phyloP scores from a whole-genome alignment of 2,329 filamentous ascomycete genomes.

The Hypoxylon sp. region DNA sequence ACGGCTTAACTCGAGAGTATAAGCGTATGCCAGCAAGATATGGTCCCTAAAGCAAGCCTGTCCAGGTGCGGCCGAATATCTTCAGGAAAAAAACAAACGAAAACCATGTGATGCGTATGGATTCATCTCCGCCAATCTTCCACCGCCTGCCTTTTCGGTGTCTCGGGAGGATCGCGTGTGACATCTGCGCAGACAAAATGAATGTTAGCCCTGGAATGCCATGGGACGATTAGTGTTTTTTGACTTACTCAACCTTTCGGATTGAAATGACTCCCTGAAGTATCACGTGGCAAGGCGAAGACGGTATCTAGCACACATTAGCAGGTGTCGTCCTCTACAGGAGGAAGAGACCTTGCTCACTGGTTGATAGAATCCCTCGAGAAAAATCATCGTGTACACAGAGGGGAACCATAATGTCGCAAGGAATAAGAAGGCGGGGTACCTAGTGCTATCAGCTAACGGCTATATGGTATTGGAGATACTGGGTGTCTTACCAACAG shows the following conservation, averaged over 20 bases:
- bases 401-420: constrained; percentile 1
- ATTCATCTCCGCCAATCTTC: constrained; percentile 13
- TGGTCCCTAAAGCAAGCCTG: constrained; percentile 8
- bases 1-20: neutral
- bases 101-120: neutral
- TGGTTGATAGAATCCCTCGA: constrained; percentile 1
- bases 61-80: constrained; percentile 8
- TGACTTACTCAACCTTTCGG: constrained; percentile 24
- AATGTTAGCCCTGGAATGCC: constrained; percentile 5
- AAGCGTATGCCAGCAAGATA: constrained; percentile 7
- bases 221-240: no score
- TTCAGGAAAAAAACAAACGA: constrained; percentile 16
- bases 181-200: constrained; percentile 4
- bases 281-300: neutral
- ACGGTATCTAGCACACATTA: constrained; percentile 6
- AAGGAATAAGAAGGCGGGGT: constrained; percentile 2
- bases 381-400: constrained; percentile 1
- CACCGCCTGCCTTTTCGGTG: constrained; percentile 11
- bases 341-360: neutral
- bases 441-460: constrained; percentile 21
- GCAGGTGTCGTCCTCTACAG: neutral
- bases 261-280: neutral
- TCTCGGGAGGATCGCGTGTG: constrained; percentile 1
- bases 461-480: neutral
- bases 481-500: constrained; percentile 36